Conservation (phyloP, 73 alveolate species). For the Breviolum minutum region DNA sequence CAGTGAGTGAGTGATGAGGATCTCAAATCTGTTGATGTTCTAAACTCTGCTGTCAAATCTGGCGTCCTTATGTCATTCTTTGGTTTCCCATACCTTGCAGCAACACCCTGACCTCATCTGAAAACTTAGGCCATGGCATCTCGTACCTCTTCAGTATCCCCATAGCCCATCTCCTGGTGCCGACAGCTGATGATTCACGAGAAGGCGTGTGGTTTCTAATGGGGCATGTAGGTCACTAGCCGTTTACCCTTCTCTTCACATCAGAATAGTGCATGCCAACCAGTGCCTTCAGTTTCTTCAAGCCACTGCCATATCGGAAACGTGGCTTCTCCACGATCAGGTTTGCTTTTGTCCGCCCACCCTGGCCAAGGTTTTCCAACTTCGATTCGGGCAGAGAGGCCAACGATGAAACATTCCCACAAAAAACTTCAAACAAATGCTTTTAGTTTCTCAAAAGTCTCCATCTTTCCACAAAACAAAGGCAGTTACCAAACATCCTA, state of each 20-base stretch:
- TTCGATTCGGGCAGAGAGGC: too few species aligned
- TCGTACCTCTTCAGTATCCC: conserved; percentile 39
- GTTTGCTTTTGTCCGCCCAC: not conserved
- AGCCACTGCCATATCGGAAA: conserved; percentile 30
- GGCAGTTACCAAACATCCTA: too few species aligned
- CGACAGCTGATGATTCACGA: not conserved
- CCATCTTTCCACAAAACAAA: too few species aligned
- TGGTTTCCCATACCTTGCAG: not conserved
- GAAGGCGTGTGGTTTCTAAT: not conserved
- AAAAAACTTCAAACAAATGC: too few species aligned
- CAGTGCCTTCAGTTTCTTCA: conserved; percentile 56
- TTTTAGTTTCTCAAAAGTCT: too few species aligned
- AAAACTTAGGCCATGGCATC: not conserved
- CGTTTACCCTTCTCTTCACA: not conserved
- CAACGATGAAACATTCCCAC: too few species aligned
- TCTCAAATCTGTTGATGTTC: too few species aligned
- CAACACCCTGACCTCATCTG: not conserved
- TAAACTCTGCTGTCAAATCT: not conserved
- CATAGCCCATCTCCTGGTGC: conserved; percentile 63
- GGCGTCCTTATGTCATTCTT: not conserved
- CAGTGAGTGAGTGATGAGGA: not conserved
- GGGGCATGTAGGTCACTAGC: not conserved
- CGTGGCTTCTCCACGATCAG: conserved; percentile 64
- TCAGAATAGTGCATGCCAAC: too few species aligned
- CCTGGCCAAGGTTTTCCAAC: not conserved